phyloP scores from a whole-genome alignment of 768 basidiomycete species.

The Amylocystis lapponica region DNA sequence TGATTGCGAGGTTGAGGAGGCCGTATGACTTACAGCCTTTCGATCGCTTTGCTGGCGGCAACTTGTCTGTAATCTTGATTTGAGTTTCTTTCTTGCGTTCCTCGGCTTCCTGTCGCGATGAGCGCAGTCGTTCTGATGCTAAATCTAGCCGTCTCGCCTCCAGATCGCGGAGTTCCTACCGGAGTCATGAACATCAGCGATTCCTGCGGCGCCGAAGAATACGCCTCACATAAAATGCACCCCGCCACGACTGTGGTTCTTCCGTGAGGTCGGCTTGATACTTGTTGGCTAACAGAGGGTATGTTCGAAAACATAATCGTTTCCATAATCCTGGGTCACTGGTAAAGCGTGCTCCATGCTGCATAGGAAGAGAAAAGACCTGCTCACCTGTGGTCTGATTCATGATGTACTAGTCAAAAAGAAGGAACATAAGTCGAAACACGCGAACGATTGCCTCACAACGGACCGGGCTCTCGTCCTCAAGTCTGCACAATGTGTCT shows the following conservation, averaged over 20 bases:
- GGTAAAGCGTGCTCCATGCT: neutral
- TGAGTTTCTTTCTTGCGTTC: constrained; percentile 73
- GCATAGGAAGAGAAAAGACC: neutral
- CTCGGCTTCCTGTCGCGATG: constrained; percentile 61
- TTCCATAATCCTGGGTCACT: constrained; percentile 57
- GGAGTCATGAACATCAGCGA: neutral
- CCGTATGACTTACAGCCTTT: constrained; percentile 43
- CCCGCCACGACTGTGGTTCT: constrained; percentile 61
- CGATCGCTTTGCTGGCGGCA: constrained; percentile 62
- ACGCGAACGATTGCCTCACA: neutral
- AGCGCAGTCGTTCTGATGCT: constrained; percentile 55
- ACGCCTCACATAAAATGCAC: constrained; percentile 56
- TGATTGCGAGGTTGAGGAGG: neutral
- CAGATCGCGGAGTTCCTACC: constrained; percentile 47
- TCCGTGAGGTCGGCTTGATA: constrained; percentile 35
- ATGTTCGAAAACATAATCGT: constrained; percentile 53
- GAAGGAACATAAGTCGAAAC: constrained; percentile 1
- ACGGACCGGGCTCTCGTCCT: constrained; percentile 66
- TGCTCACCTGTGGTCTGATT: constrained; percentile 49
- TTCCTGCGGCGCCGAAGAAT: neutral
- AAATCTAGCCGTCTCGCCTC: constrained; percentile 61
- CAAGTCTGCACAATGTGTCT: constrained; percentile 64
- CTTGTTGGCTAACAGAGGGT: constrained; percentile 46
- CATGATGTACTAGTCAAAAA: constrained; percentile 28
- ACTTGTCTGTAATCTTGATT: constrained; percentile 66